A percentile compares a stretch with the other conserved stretches of the same genome.
Conservation (phyloP, 139 green algal genomes). For the Protoeuglena noctilucae region DNA sequence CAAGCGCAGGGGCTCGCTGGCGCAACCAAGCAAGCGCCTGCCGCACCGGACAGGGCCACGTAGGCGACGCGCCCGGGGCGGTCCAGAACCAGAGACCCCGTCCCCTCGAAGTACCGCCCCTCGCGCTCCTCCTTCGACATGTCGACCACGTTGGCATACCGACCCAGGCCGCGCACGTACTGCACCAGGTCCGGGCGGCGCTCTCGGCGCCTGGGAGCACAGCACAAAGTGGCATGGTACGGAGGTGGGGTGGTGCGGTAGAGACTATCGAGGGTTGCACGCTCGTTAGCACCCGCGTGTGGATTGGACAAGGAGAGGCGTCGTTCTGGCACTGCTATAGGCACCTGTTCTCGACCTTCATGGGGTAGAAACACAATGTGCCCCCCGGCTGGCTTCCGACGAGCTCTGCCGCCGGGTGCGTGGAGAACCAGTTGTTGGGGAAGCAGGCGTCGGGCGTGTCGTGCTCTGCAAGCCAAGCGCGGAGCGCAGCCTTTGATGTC, state of each 20-base stretch:
- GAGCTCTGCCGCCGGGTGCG: constrained; percentile 31
- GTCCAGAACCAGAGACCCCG: constrained; percentile 77
- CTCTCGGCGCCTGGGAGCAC: constrained; percentile 33
- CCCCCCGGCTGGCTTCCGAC: constrained; percentile 20
- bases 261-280: no score
- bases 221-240: no score
- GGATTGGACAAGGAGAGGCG: no score
- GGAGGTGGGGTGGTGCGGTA: no score
- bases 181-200: constrained; percentile 53
- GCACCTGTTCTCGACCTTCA: no score
- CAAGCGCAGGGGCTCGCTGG: no score
- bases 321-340: no score
- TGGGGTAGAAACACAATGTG: no score
- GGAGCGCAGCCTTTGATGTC: constrained; percentile 54
- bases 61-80: constrained; percentile 75
- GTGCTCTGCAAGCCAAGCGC: constrained; percentile 40
- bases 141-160: constrained; percentile 46
- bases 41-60: constrained; percentile 51
- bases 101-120: constrained; percentile 10
- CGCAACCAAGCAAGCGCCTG: no score
- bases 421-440: constrained; percentile 94
- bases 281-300: no score
- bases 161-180: constrained; percentile 22
- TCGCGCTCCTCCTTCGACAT: constrained; percentile 32
- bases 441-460: constrained; percentile 85